Base-by-base conservation (phyloP, 805 yeast species). In the Brettanomyces bruxellensis region DNA sequence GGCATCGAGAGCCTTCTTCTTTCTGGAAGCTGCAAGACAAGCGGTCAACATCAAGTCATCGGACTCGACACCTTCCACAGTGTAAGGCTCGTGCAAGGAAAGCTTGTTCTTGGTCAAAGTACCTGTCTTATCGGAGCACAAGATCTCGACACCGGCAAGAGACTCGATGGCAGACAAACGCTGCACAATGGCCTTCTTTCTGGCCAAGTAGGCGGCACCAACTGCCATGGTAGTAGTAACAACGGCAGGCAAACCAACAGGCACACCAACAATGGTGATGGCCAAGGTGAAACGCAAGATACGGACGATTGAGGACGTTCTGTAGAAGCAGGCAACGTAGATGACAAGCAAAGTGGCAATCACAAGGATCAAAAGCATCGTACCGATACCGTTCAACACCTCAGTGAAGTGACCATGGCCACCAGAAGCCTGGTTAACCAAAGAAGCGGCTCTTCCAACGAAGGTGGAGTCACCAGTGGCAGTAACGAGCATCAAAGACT, bases 141-240 rank as follows among this genome's bases (percentile, higher is more conserved):
- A 78, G 70, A 87, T 86, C 75, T 86, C 95, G 64, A 86, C 95
- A 81, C 95, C 95, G 55, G 95, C 95, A 59, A 86, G 75, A 51
- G 95, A 87, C 75, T 86, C 95, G 72, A 86, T 87, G 57, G 95
- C 95, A 67, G 93, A 83, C 65, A 86, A 78, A 69, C 86, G 86
- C 73, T 86, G 95, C 60, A 86, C 95, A 76, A 86, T 86, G 57
- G 95, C 95, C 72, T 85, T 84, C 75, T 86, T 86, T 79, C 85
- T 84, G 61, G 95, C 95, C 65, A 86, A 76, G 82, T 86, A 86
- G 66, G 95, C 95, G 66, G 95, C 95, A 80, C 95, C 95, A 71
- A 87, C 95, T 69, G 95, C 95, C 95, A 86, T 86, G 69, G 95
- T 86, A 61, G 95, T 86, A 76, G 95, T 86, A 58, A 86, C 95